A percentile compares a stretch with the other conserved stretches of the same genome.
Evolutionary conservation across 495 filamentous ascomycete genomes (phyloP).

Genomic region (Sordaria brevicollis): DNA sequence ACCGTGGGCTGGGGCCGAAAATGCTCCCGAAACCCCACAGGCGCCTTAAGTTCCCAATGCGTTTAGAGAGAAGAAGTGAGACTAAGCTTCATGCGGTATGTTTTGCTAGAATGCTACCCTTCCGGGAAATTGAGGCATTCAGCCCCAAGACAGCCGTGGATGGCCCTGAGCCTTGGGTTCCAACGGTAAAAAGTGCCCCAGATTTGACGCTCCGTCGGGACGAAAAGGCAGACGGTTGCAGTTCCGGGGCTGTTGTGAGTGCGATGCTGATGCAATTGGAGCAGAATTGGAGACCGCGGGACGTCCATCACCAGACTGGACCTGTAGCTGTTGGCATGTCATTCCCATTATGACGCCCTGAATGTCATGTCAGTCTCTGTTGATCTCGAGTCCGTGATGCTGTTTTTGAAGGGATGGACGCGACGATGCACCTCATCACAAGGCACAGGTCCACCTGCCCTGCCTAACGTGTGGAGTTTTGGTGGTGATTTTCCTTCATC

Average conservation of each 20-base stretch:
- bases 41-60: not conserved
- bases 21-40: conserved; percentile 12
- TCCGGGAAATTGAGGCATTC: not conserved
- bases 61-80: not conserved
- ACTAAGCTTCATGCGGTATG: conserved; percentile 4
- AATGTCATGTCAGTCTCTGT: not conserved
- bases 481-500: not conserved
- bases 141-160: not conserved
- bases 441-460: not conserved
- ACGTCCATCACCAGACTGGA: not conserved
- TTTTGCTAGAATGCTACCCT: not conserved
- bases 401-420: not conserved
- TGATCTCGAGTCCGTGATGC: not conserved
- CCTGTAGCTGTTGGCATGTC: not conserved
- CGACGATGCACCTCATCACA: not conserved
- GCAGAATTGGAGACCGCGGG: not conserved
- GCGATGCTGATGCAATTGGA: not conserved
- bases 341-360: not conserved
- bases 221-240: not conserved
- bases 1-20: conserved; percentile 6
- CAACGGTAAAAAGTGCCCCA: not conserved
- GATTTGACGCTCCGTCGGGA: not conserved
- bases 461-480: not conserved
- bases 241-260: not conserved
- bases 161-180: conserved; percentile 2